A percentile compares a stretch with the other conserved stretches of the same genome.
phyloP scores from a whole-genome alignment of 2,329 filamentous ascomycete genomes.

The Fusarium subtropicale region DNA sequence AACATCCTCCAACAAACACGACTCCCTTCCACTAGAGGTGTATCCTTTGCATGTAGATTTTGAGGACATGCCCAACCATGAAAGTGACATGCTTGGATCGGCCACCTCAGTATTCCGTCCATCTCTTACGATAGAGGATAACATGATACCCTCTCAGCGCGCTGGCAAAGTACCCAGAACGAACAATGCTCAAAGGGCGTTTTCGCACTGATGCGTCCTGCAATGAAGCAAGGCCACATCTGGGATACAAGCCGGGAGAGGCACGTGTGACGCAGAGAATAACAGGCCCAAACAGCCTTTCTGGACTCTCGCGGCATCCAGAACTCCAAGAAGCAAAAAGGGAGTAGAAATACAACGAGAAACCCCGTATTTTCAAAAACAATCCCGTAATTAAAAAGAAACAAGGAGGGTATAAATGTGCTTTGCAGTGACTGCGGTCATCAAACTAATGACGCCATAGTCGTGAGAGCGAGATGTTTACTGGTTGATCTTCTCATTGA shows the following conservation, averaged over 20 bases:
- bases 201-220: constrained; percentile 10
- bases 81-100: constrained; percentile 18
- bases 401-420: constrained; percentile 43
- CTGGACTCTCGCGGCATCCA: constrained; percentile 6
- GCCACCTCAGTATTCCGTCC: not conserved
- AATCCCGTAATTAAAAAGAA: constrained; percentile 23
- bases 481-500: constrained; percentile 64
- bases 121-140: not conserved
- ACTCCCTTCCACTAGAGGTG: constrained; percentile 8
- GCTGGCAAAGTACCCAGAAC: not conserved
- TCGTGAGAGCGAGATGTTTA: constrained; percentile 41
- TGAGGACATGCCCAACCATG: constrained; percentile 10
- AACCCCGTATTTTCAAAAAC: constrained; percentile 11
- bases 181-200: not conserved
- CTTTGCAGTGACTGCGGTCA: constrained; percentile 20
- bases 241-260: constrained; percentile 9
- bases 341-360: constrained; percentile 24
- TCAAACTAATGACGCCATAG: constrained; percentile 24
- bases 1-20: constrained; percentile 32
- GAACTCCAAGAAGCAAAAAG: constrained; percentile 20
- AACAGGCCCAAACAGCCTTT: constrained; percentile 4
- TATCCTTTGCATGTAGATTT: constrained; percentile 19
- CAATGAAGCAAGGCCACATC: constrained; percentile 5
- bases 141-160: not conserved
- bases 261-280: constrained; percentile 3